Evolutionary conservation across 148 eudicot genomes (phyloP).

Genomic region (Vaccinium macrocarpon): DNA sequence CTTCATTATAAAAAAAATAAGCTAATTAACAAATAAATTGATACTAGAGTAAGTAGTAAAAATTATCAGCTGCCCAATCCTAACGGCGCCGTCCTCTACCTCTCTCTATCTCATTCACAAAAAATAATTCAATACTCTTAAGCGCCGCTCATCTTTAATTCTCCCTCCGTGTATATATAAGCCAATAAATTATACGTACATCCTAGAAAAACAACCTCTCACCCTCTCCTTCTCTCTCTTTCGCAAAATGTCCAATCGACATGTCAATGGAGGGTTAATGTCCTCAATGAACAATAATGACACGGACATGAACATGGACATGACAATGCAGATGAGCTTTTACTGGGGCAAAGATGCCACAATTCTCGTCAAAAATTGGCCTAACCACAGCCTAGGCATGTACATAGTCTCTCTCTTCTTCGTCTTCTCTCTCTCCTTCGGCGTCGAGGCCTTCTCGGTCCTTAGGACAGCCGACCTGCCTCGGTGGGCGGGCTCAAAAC

Average conservation of each 20-base stretch:
- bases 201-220: neutral
- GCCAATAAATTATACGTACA: neutral
- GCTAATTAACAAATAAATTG: no score
- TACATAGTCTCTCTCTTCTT: constrained; percentile 28
- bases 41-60: neutral
- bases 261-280: constrained; percentile 25
- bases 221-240: neutral
- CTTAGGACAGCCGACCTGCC: neutral
- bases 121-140: neutral
- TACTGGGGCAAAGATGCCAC: constrained; percentile 39
- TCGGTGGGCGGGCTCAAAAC: neutral
- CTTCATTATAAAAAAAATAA: no score
- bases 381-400: constrained; percentile 29
- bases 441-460: constrained; percentile 20
- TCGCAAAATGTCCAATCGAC: constrained; percentile 6
- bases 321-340: constrained; percentile 40
- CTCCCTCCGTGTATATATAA: neutral
- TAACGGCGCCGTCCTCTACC: neutral
- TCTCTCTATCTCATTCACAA: neutral
- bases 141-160: neutral
- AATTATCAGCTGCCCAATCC: neutral
- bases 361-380: constrained; percentile 39
- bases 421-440: constrained; percentile 28
- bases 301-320: constrained; percentile 18
- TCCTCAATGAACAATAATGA: constrained; percentile 13